Evolutionary conservation across 179 eudicot species (phyloP), one percentile per base, ranked within the genome.

Genomic region (Beta corolliflora): DNA sequence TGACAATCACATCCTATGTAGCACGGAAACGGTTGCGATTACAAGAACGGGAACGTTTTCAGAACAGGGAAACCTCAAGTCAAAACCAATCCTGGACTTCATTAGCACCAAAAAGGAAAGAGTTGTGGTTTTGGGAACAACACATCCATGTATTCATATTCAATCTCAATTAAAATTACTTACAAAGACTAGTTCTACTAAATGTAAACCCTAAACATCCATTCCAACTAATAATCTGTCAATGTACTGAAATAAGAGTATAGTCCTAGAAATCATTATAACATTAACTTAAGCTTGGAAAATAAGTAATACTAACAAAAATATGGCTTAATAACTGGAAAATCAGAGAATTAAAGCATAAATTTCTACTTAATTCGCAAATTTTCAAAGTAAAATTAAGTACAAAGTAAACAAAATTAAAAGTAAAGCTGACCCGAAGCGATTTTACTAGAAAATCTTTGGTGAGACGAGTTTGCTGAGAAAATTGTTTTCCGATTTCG

Each of bases 361-460:
- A 69, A 67, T 67, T 31, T 16, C 71, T 5, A 66, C 45, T 66
- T 31, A 29, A 7, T 15, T 6, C 0, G 71, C 21, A 67, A 45
- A 16, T 14, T 5, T 29, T 13, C 0, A 18, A 15, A 45, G n/a
- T 41, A 31, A 9, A 11, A 6, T 3, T 16, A 1, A 45, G 29
- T 16, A 29, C 50, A 29, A 29, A n/a, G 53, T 48, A 48, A 59
- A 66, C 2, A 81, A 73, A 72, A 64, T n/a, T 63, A 8, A 63
- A 56, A 53, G 25, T 1, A 10, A 67, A 44, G 23, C 21, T 78
- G 31, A 92, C 98, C 60, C 85, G 85, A 74, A 95, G 94, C 25
- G 88, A 79, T 71, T 89, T 92, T 41, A 93, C 81, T 83, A 95
- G 82, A n/a, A 80, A 77, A 79, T 88, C 94, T 83, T 91, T 92